Evolutionary conservation across 768 basidiomycete genomes (phyloP).

Genomic region (Chalciporus chontae): DNA sequence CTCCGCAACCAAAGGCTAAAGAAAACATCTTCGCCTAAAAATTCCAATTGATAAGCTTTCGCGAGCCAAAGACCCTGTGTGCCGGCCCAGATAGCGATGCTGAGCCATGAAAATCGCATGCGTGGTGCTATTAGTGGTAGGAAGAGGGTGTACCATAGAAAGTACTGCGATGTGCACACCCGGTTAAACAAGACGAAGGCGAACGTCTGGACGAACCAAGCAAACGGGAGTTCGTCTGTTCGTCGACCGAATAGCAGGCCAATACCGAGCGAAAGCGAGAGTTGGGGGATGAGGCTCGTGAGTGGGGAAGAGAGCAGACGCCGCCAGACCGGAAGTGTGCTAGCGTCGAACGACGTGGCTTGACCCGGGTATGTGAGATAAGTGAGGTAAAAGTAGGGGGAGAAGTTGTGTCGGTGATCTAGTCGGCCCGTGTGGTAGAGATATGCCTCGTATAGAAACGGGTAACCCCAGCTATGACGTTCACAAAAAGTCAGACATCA

Average conservation of each 20-base stretch:
- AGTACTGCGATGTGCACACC: slow-evolving; percentile 98
- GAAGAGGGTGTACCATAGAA: slow-evolving; percentile 93
- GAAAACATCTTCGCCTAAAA: slow-evolving; percentile 74
- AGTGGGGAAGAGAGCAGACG: slow-evolving; percentile 65
- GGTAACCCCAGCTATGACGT: slow-evolving; percentile 79
- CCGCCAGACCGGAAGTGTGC: slow-evolving; percentile 34
- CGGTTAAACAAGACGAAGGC: slow-evolving; percentile 96
- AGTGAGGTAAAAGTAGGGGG: slow-evolving; percentile 93
- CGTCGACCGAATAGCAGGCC: slow-evolving; percentile 70
- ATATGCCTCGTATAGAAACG: slow-evolving; percentile 90
- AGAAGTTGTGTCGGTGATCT: slow-evolving; percentile 98
- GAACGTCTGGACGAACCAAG: slow-evolving; percentile 90
- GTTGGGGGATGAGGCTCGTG: slow-evolving; percentile 81
- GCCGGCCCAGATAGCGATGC: slow-evolving; percentile 63
- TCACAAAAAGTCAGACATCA: not conserved
- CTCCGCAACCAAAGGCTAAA: slow-evolving; percentile 75
- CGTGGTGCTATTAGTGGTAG: slow-evolving; percentile 77
- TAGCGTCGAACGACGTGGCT: slow-evolving; percentile 12
- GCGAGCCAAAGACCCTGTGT: slow-evolving; percentile 86
- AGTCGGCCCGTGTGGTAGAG: slow-evolving; percentile 88
- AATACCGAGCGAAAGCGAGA: slow-evolving; percentile 62
- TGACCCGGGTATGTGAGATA: slow-evolving; percentile 75
- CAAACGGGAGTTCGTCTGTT: slow-evolving; percentile 62
- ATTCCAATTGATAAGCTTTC: slow-evolving; percentile 90
- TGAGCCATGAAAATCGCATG: slow-evolving; percentile 48